These are phyloP conservation scores for Dactylellina parvicollis DNA, from an alignment of 2,329 filamentous ascomycete species.

Conservation along the genomic window DNA sequence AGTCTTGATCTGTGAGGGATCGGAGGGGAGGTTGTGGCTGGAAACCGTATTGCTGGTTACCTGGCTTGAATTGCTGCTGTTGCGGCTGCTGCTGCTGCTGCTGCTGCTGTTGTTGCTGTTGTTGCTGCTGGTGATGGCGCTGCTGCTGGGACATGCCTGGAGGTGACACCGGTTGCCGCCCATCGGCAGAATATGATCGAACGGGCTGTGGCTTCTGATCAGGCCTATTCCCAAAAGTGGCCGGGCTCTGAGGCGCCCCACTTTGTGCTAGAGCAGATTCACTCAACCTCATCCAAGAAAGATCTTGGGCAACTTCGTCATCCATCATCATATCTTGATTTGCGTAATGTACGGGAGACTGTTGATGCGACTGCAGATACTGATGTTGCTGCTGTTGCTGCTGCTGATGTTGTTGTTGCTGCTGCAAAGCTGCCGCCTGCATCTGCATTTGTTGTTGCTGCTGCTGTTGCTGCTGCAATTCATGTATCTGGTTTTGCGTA, in stretches of 20 bases:
- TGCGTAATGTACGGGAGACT: conserved; percentile 37
- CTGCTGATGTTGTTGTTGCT: conserved; percentile 55
- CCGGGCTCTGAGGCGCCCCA: conserved; percentile 25
- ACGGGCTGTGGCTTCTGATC: conserved; percentile 48
- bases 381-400: conserved; percentile 54
- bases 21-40: conserved; percentile 45
- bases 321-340: conserved; percentile 57
- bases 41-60: conserved; percentile 46
- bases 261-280: conserved; percentile 37
- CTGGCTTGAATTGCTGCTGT: conserved; percentile 47
- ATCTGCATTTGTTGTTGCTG: conserved; percentile 52
- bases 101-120: conserved; percentile 35
- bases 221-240: conserved; percentile 34
- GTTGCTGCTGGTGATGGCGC: conserved; percentile 27
- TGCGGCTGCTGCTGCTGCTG: conserved; percentile 29
- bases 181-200: conserved; percentile 50
- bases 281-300: conserved; percentile 59
- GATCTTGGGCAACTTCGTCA: conserved; percentile 58
- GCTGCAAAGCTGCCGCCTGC: conserved; percentile 51
- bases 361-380: conserved; percentile 54
- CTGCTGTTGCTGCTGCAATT: conserved; percentile 71
- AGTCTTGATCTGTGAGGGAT: conserved; percentile 46
- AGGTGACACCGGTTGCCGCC: conserved; percentile 35
- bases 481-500: conserved; percentile 71
- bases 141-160: conserved; percentile 43